phyloP scores from a whole-genome alignment of 768 basidiomycete genomes.

The Panaeolus papilionaceus region DNA sequence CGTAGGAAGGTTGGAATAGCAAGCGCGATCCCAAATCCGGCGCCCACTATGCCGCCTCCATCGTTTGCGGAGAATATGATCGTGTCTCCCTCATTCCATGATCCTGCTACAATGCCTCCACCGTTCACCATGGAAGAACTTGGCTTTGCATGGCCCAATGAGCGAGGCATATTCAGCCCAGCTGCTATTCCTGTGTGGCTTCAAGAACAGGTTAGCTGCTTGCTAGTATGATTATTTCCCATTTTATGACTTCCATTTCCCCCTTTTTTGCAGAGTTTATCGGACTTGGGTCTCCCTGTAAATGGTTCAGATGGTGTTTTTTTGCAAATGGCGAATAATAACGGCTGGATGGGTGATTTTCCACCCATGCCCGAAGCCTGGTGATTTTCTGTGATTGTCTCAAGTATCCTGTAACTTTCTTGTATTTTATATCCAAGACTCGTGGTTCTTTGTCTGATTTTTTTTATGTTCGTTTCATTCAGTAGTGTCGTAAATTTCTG shows the following conservation, averaged over 20 bases:
- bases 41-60: constrained; percentile 58
- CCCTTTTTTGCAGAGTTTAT: constrained; percentile 64
- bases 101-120: constrained; percentile 52
- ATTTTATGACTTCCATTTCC: constrained; percentile 15
- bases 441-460: constrained; percentile 13
- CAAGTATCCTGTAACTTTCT: constrained; percentile 16
- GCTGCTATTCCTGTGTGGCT: constrained; percentile 89
- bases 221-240: constrained; percentile 1
- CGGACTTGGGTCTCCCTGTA: constrained; percentile 89
- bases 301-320: constrained; percentile 94
- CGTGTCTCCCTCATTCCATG: constrained; percentile 62
- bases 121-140: constrained; percentile 89
- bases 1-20: constrained; percentile 84
- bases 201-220: constrained; percentile 78
- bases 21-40: constrained; percentile 52
- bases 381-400: constrained; percentile 45
- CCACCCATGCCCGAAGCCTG: constrained; percentile 84
- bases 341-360: constrained; percentile 82
- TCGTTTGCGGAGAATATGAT: constrained; percentile 63
- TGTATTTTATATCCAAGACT: constrained; percentile 3
- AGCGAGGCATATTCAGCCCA: constrained; percentile 73
- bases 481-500: constrained; percentile 4
- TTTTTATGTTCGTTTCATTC: constrained; percentile 8
- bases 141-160: constrained; percentile 75
- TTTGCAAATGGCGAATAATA: constrained; percentile 70